Percentiles rank a stretch among this genome's conserved stretches.
Conservation (phyloP, 768 basidiomycete species). For the Russula griseocarnosa region DNA sequence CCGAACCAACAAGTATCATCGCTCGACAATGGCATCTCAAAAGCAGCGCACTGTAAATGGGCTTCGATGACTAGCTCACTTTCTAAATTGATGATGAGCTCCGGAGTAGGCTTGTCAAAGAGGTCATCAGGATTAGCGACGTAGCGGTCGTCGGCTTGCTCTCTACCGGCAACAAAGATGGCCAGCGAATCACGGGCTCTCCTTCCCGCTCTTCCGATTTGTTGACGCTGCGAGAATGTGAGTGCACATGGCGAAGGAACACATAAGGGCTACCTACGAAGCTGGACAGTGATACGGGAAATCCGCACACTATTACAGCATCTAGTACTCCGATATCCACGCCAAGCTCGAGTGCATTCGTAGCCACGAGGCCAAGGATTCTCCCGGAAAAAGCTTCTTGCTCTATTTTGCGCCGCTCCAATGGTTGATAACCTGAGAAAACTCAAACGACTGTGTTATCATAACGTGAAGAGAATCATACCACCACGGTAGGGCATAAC, state of each 20-base stretch:
- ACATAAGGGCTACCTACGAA: conserved; percentile 48
- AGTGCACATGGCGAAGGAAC: background rate
- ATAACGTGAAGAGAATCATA: conserved; percentile 33
- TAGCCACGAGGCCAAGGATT: conserved; percentile 82
- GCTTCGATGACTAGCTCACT: conserved; percentile 75
- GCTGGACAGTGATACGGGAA: conserved; percentile 75
- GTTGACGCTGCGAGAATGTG: conserved; percentile 60
- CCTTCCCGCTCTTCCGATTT: conserved; percentile 84
- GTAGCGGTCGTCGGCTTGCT: conserved; percentile 74
- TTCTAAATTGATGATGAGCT: conserved; percentile 67
- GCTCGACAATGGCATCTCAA: conserved; percentile 73
- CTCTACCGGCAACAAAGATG: conserved; percentile 62
- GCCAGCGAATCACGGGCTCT: conserved; percentile 75
- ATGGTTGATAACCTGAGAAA: conserved; percentile 6
- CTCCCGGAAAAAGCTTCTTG: conserved; percentile 80
- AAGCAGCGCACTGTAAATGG: conserved; percentile 82
- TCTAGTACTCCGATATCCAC: conserved; percentile 90
- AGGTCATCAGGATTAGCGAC: conserved; percentile 64
- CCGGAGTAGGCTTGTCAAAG: conserved; percentile 56
- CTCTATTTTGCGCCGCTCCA: conserved; percentile 84
- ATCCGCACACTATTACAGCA: conserved; percentile 85
- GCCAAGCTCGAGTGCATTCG: conserved; percentile 86
- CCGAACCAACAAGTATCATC: conserved; percentile 76
- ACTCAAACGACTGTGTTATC: background rate
- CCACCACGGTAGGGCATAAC: conserved; percentile 86